A percentile compares a stretch with the other conserved stretches of the same genome.
phyloP scores from a whole-genome alignment of 768 basidiomycete genomes.

The Podaxis pistillaris region DNA sequence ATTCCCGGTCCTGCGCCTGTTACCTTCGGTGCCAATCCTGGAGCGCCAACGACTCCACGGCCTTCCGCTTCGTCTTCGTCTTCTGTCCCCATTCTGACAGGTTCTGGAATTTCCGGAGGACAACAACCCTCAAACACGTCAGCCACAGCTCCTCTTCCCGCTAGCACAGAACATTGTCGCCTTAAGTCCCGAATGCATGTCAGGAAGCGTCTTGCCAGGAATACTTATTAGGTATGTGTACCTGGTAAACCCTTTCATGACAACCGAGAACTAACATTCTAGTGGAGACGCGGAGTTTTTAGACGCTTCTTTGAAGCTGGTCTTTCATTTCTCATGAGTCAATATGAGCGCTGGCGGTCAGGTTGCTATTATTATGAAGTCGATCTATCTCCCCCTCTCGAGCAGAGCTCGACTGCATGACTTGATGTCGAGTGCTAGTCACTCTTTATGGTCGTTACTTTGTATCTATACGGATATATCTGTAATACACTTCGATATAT shows the following conservation, averaged over 20 bases:
- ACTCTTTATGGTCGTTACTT: background rate
- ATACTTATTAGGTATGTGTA: background rate
- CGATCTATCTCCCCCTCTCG: conserved; percentile 8
- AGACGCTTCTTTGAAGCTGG: conserved; percentile 5
- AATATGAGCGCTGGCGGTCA: conserved; percentile 6
- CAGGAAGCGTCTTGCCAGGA: conserved; percentile 16
- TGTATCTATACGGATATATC: conserved; percentile 4
- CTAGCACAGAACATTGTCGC: conserved; percentile 11
- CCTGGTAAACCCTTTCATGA: background rate
- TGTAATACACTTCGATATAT: background rate
- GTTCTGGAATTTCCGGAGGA: conserved; percentile 8
- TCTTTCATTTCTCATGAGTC: conserved; percentile 4
- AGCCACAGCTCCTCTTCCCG: background rate
- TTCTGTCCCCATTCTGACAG: conserved; percentile 7
- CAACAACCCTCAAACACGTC: conserved; percentile 9
- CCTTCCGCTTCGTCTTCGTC: background rate
- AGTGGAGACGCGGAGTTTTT: conserved; percentile 12
- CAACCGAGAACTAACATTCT: conserved; percentile 1
- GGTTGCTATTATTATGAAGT: background rate
- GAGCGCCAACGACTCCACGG: conserved; percentile 12
- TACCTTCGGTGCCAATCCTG: conserved; percentile 26
- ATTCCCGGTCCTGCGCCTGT: conserved; percentile 36
- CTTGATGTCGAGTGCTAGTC: background rate
- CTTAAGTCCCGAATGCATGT: conserved; percentile 21
- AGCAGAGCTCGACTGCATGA: background rate